A percentile compares a stretch with the other conserved stretches of the same genome.
Evolutionary conservation across 2,329 filamentous ascomycete species (phyloP).

Genomic region (Diaporthe citriasiana): DNA sequence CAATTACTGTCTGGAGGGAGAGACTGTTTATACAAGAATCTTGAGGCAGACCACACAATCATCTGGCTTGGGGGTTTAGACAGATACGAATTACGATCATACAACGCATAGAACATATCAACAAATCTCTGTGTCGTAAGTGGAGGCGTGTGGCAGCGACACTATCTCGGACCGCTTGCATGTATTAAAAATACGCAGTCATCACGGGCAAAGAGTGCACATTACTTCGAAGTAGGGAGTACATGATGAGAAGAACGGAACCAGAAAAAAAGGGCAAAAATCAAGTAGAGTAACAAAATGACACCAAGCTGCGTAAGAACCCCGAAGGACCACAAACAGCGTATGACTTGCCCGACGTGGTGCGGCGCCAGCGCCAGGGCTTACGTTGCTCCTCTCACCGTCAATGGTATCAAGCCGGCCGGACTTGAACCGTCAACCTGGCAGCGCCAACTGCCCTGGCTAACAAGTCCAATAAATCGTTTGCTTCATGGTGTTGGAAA

Average conservation of each 20-base stretch:
- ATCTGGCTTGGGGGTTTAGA: neutral
- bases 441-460: neutral
- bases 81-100: constrained; percentile 1
- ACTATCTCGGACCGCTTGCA: neutral
- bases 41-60: neutral
- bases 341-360: neutral
- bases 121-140: neutral
- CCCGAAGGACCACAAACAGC: neutral
- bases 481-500: neutral
- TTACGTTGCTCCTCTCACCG: neutral
- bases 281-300: neutral
- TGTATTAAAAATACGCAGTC: neutral
- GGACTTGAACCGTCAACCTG: neutral
- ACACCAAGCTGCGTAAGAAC: neutral
- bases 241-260: too few relatives aligned
- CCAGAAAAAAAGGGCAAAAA: neutral
- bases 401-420: neutral
- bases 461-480: neutral
- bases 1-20: neutral
- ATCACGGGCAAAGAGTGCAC: neutral
- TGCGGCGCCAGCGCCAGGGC: neutral
- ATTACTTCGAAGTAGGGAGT: neutral
- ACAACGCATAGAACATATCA: neutral
- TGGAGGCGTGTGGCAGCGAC: neutral
- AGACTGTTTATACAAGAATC: neutral